Base-by-base conservation (phyloP, 1,284 basidiomycete species). In the Dichomitus squalens region DNA sequence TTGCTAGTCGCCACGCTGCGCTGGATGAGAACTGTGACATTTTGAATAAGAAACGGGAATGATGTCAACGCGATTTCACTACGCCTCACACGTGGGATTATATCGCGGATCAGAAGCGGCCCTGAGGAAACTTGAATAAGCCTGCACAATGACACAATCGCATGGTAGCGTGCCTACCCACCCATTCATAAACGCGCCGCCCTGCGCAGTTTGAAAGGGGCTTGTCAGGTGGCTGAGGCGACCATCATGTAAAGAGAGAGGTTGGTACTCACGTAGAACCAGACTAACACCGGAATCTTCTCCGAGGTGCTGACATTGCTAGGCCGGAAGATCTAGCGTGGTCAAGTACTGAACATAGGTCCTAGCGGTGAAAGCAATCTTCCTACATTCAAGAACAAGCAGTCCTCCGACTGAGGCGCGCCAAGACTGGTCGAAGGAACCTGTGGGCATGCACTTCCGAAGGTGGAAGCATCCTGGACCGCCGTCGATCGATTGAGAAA, bases 391-490 rank as follows among this genome's bases (percentile, higher is more conserved):
- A 85, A 67, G 60, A 73, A 75, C 27, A 87, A 66, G 59, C 85
- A 87, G 58, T 86, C 80, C 67, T 87, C 85, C 5, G 72, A 73
- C 11, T 80, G 72, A 1, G 77, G 73, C 8, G 81, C 84, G 14
- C 81, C 81, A 0, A 84, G 67, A 38, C 52, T 64, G n/a, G 64
- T 20, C 16, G 64, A 67, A 2, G 75, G 69, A 7, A 72, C 74
- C 60, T 87, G 86, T 14, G 83, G 81, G 66, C 85, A 87, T 0
- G 81, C 82, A 58, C 82, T 76, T 3, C 85, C 83, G 58, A 85
- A 87, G 4, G 60, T 61, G 4, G 77, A 76, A 1, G 85, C 83
- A 61, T 80, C 68, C 41, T 76, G 70, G 3, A 82, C 58, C 0
- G 60, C 70, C 5, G 33, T 48, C 5, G 64, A 69, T 4, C 73